Base-by-base conservation (phyloP, 2,329 filamentous ascomycete genomes). In the Colletotrichum agaves region DNA sequence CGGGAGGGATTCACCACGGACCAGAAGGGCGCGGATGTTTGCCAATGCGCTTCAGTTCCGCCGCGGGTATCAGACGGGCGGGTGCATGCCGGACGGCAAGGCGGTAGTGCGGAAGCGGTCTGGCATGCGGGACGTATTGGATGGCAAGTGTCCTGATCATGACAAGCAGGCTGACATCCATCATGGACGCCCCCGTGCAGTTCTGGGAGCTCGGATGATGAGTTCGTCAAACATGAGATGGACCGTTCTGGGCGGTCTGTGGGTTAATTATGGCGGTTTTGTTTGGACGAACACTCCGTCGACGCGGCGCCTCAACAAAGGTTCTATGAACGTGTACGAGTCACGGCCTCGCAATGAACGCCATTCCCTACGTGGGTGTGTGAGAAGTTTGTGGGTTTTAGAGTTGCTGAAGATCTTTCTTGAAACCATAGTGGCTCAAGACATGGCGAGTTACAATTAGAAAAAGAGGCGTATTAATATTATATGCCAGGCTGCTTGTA, bases 1-100 rank as follows among this genome's bases (percentile, higher is more conserved):
- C 35, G 37, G 19, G 21, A 70, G 19, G 72, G 71, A 37, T 73
- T 73, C 52, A 72, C 72, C 5, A 73, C 72, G 2, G 72, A 73
- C 49, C 72, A 73, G 35, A 73, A 73, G 60, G 60, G 69, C 72
- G 11, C 67, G 71, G 49, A 73, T 73, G 58, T 73, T 67, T 47
- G 70, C 72, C 1, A 70, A 72, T 8, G 66, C 67, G 33, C 43
- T 73, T 10, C 70, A 73, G 31, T 73, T 70, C 58, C 69, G 72
- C 5, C 72, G 72, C 19, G 71, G 70, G 55, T 71, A 71, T 50
- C 61, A 59, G 27, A 27, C 52, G 10, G 70, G 70, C 23, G 72
- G 73, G 65, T 73, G 72, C 65, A 67, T 62, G 44, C 61, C 64
- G 12, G 58, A 69, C 33, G 57, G 68, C 8, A 53, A 58, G 11